Evolutionary conservation across 768 basidiomycete genomes (phyloP), one percentile per base, ranked within the genome.

Genomic region (Porphyrellus cyaneotinctus): DNA sequence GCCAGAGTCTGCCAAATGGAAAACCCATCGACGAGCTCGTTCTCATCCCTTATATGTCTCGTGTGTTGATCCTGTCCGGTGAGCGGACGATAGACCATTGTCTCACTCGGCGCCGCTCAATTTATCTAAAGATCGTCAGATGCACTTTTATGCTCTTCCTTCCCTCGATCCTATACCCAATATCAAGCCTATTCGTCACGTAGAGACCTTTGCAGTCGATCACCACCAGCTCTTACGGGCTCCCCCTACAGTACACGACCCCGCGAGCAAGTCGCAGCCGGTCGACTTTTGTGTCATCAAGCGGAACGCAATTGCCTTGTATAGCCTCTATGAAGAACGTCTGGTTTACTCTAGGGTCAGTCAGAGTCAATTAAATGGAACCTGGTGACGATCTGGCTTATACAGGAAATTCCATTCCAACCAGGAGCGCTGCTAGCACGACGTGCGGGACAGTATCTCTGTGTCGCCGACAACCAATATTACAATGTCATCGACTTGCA

Each of bases 401-500:
- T 28, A 6, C 50, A 91, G 88, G 88, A 91, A 65, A 83, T 90
- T 6, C 86, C 87, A 0, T 72, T 88, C 14, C 83, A 79, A 8
- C 68, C 74, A 20, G 81, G 85, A 5, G 80, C 78, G 2, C 72
- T 74, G 14, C 63, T 84, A 0, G 88, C 87, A 2, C 76, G 80
- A 36, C 80, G 91, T 14, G 76, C 76, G 1, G 86, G 85, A 1
- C 74, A 71, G 24, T 75, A 75, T 33, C 73, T 95, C 13, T 93
- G 88, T 63, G 74, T 93, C 42, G 89, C 91, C 7, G 87, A 92
- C 61, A 74, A 75, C 50, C 77, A 81, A 18, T 68, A 72, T 50
- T 97, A 97, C 74, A 84, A 84, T 61, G 74, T 95, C 45, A 77
- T 97, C 47, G 83, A 95, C 69, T 75, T 97, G 23, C 78, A 82